Percentiles rank a stretch among this genome's conserved stretches.
phyloP scores from a whole-genome alignment of 2,329 filamentous ascomycete species.

The Fusarium tjaetaba region DNA sequence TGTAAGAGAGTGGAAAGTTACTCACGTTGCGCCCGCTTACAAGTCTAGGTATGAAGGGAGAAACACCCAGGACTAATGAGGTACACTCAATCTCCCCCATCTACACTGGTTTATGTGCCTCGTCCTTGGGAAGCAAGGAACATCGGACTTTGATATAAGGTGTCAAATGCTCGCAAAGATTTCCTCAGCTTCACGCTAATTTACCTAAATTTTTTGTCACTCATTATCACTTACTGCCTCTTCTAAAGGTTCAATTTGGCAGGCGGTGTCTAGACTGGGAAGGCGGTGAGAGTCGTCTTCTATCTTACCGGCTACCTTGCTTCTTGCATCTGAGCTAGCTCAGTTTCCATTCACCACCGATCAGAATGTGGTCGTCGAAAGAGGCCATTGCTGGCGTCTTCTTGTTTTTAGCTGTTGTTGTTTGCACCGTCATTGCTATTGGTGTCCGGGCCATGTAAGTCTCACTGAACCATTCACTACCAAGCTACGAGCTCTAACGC shows the following conservation, averaged over 20 bases:
- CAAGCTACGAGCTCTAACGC: background rate
- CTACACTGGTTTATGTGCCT: background rate
- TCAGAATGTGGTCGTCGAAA: conserved; percentile 43
- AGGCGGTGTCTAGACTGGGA: background rate
- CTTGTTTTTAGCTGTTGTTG: conserved; percentile 62
- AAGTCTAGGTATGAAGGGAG: background rate
- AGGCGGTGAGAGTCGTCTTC: background rate
- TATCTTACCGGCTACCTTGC: background rate
- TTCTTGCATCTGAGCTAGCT: background rate
- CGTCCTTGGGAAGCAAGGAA: background rate
- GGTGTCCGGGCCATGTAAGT: conserved; percentile 67
- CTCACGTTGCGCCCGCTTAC: background rate
- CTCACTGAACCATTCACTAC: background rate
- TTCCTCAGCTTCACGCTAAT: background rate
- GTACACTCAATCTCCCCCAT: background rate
- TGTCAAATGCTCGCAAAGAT: background rate
- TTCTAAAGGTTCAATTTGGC: background rate
- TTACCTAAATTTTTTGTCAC: background rate
- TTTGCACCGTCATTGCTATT: conserved; percentile 65
- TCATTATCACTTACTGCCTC: background rate
- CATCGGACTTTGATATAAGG: background rate
- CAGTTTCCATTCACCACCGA: background rate
- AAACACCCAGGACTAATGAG: background rate
- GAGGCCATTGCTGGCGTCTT: conserved; percentile 58
- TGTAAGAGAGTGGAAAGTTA: background rate